Base-by-base conservation (phyloP, 2,329 filamentous ascomycete genomes). In the Trichothecium sympodiale region DNA sequence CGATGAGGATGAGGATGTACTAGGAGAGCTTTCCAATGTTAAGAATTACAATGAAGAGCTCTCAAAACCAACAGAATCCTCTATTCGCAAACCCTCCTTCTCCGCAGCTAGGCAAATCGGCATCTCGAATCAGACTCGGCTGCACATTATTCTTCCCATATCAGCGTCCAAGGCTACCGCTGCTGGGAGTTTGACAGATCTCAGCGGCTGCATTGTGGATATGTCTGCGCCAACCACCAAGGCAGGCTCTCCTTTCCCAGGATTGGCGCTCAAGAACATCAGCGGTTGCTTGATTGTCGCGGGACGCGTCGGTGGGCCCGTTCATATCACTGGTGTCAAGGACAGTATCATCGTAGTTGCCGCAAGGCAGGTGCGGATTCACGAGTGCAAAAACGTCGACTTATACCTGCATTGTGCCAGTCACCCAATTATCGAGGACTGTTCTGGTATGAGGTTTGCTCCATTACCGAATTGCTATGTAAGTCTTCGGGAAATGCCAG, bases 341-440 rank as follows among this genome's bases (percentile, higher is more conserved):
- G 66, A 85, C 47, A 83, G 79, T 43, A 72, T 86, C n/a, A 57
- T 94, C 12, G 76, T 95, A 0, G 77, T 94, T 3, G 69, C 75
- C 6, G 83, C 84, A 35, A 72, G 82, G n/a, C 91, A 98, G 57
- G 86, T 94, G 49, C 75, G 91, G 16, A 89, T 98, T 64, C 91
- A 98, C 54, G 82, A 89, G 45, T 93, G 85, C 51, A 67, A 64
- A 31, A 73, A 87, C 41, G 82, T 93, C 26, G 77, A 85, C 45
- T 69, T 98, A 9, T 96, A 96, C 54, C 65, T 98, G 39, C 73
- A 80, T 44, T 88, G 83, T 52, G 66, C 69, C 1, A 91, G 84
- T 48, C 77, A 87, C 42, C 91, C 91, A 0, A 95, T 98, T 47
- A 94, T 98, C 43, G 91, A 98, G 57, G 81, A 91, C 45, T 96